Evolutionary conservation across 768 basidiomycete genomes (phyloP).

Genomic region (Termitomyces titanicus): DNA sequence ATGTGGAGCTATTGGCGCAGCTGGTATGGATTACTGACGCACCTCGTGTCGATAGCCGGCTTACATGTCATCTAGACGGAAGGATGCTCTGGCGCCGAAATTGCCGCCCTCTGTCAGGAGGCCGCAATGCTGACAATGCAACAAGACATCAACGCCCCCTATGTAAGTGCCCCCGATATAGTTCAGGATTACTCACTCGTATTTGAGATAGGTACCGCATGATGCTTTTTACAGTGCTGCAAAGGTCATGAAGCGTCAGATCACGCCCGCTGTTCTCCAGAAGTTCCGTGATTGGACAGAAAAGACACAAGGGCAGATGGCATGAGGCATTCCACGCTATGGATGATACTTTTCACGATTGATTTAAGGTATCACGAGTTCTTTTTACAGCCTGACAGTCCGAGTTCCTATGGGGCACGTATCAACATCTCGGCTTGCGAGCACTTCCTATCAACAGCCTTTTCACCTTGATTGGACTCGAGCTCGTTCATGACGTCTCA

Average conservation of each 20-base stretch:
- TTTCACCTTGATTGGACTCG: too few species aligned
- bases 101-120: constrained; percentile 90
- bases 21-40: constrained; percentile 44
- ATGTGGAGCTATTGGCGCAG: constrained; percentile 62
- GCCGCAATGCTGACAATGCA: constrained; percentile 94
- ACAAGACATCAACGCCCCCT: constrained; percentile 70
- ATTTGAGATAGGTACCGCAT: constrained; percentile 61
- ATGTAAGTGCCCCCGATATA: constrained; percentile 46
- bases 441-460: too few species aligned
- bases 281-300: constrained; percentile 71
- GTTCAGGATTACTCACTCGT: background rate
- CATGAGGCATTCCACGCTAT: constrained; percentile 1
- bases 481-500: too few species aligned
- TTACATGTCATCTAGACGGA: constrained; percentile 55
- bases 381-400: background rate
- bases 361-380: background rate
- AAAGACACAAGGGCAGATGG: constrained; percentile 18
- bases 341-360: background rate
- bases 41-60: background rate
- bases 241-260: constrained; percentile 67
- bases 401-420: background rate
- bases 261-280: constrained; percentile 74
- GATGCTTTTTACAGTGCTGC: constrained; percentile 75
- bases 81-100: constrained; percentile 96
- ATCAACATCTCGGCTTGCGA: background rate